Percentiles rank a stretch among this genome's conserved stretches.
phyloP scores from a whole-genome alignment of 2,329 filamentous ascomycete genomes.

The Dryadomyces quercus-mongolicae region DNA sequence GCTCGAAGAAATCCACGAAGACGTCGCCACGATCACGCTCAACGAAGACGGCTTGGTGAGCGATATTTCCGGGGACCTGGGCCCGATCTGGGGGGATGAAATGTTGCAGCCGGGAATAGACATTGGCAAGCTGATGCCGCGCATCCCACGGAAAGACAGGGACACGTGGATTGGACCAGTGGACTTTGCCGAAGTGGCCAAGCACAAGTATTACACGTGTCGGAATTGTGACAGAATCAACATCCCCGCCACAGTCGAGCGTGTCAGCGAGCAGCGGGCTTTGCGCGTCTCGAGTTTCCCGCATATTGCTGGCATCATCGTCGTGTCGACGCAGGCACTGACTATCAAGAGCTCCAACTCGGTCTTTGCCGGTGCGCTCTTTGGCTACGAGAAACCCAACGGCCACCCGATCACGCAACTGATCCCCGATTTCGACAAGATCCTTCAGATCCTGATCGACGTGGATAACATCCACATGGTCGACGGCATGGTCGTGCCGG shows the following conservation, averaged over 20 bases:
- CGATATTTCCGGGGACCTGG: constrained; percentile 61
- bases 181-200: constrained; percentile 64
- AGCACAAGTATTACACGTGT: constrained; percentile 73
- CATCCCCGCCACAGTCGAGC: constrained; percentile 73
- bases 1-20: constrained; percentile 92
- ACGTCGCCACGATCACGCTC: constrained; percentile 65
- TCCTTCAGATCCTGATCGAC: constrained; percentile 69
- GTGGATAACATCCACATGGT: constrained; percentile 74
- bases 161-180: constrained; percentile 58
- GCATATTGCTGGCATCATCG: constrained; percentile 93
- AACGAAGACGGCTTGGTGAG: constrained; percentile 67
- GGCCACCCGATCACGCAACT: constrained; percentile 68
- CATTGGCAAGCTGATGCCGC: constrained; percentile 67
- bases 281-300: constrained; percentile 88
- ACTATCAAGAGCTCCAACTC: constrained; percentile 87
- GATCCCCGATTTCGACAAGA: constrained; percentile 76
- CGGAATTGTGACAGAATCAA: constrained; percentile 64
- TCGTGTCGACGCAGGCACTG: constrained; percentile 68
- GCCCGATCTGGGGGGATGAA: constrained; percentile 74
- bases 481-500: constrained; percentile 93
- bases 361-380: constrained; percentile 84
- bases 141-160: constrained; percentile 65
- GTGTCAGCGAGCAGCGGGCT: constrained; percentile 54
- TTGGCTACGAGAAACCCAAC: constrained; percentile 76
- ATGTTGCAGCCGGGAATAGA: constrained; percentile 56